Evolutionary conservation across 2,329 filamentous ascomycete species (phyloP), one percentile per base, ranked within the genome.

Genomic region (Colletotrichum lupini): DNA sequence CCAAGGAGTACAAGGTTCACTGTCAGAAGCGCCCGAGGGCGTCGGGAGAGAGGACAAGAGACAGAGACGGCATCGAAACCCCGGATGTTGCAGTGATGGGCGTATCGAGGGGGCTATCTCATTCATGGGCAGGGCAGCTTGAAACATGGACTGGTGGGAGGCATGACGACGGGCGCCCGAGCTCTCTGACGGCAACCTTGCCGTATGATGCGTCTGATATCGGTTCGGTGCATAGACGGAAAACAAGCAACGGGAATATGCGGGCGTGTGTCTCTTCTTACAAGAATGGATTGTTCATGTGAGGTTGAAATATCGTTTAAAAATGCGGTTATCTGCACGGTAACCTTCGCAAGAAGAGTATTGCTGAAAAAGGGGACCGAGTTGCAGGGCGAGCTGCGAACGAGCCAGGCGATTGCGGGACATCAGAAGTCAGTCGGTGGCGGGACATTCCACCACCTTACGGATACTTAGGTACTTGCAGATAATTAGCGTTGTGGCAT

Each of bases 81-180:
- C 66, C 59, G 66, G 70, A 35, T 59, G 57, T 55, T 60, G 59
- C 60, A 64, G 55, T 46, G 59, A 52, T 67, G 53, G 70, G 59
- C 37, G 53, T 63, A 59, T 63, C 28, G 66, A 59, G 53, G 66
- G 66, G 55, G 59, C 6, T 6, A 32, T 64, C 26, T 64, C 59
- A 69, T 73, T 46, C 66, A 56, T 73, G 70, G 60, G 49, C 42
- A 69, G 70, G 70, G 70, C 70, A 55, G 53, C 59, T 72, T 73
- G 70, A 73, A 73, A 73, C 70, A 73, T 53, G 66, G 59, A 59
- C 59, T 59, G 69, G 53, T 56, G 42, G 55, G 53, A 72, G 66
- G 70, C 70, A 73, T 73, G 66, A 69, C 65, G 69, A 72, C 53
- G 59, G 32, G 59, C 46, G 70, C 59, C 66, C 70, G 66, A 73